Base-by-base conservation (phyloP, 495 filamentous ascomycete genomes). In the Darksidea phi region DNA sequence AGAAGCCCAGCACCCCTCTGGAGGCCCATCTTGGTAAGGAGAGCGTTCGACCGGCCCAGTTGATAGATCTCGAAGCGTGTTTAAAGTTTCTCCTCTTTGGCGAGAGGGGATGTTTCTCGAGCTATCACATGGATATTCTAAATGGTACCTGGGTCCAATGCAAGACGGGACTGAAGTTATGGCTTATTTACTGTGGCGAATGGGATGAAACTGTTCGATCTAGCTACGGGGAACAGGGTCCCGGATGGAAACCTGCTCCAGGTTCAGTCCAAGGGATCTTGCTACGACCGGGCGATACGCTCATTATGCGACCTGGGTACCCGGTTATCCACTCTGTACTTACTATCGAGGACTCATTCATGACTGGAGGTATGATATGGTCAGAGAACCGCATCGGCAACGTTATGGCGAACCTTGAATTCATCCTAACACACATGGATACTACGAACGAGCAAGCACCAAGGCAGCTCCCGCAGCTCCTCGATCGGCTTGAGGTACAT, bases 351-450 rank as follows among this genome's bases (percentile, higher is more conserved):
- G 42, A 45, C 42, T 17, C 42, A 4, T 45, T 45, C 42, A 45
- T 45, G 42, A 45, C 42, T 45, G 42, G 42, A 4, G 42, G 42
- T 13, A 45, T 45, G 42, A 45, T 45, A 45, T 45, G 42, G 42
- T 13, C 42, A 13, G 42, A 45, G 42, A 45, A 13, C 42, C 15
- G 4, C 13, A 45, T 45, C 3, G 42, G 4, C 3, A 4, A 45
- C 4, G 20, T 45, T 10, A 32, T 32, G 28, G 28, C 28, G 4
- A 32, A 32, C 10, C 3, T 32, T 3, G 28, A 10, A 3, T 32
- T 4, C 10, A 32, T 32, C 28, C 28, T 32, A 3, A 3, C 3
- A 10, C 3, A 32, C 28, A 32, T 4, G 3, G 4, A 4, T 32
- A 4, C 28, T 32, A 32, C 28, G 4, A 32, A 32, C 28, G 28